Conservation (phyloP, 805 yeast species). For the Kluyveromyces starmeri region DNA sequence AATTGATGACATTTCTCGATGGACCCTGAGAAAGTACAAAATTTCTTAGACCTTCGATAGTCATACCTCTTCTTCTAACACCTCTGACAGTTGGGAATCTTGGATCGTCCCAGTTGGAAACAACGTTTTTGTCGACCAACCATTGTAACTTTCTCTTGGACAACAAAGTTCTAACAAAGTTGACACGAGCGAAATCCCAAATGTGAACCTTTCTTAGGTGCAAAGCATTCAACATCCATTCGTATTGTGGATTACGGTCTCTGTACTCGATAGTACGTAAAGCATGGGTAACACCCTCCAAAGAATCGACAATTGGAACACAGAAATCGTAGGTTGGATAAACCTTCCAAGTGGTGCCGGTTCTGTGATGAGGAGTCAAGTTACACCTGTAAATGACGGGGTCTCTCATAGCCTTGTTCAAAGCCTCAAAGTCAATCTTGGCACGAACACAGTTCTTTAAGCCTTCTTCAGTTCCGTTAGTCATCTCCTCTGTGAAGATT, state of each 20-base stretch:
- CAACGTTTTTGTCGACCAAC: constrained; percentile 91
- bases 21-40: constrained; percentile 96
- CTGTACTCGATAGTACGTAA: constrained; percentile 97
- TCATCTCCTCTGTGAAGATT: constrained; percentile 86
- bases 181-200: constrained; percentile 97
- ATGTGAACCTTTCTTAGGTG: constrained; percentile 84
- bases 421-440: constrained; percentile 83
- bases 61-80: constrained; percentile 99
- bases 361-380: constrained; percentile 95
- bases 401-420: constrained; percentile 93
- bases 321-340: constrained; percentile 99
- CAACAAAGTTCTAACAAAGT: constrained; percentile 89
- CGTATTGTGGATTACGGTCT: constrained; percentile 97
- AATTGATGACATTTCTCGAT: constrained; percentile 88
- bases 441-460: constrained; percentile 91
- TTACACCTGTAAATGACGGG: constrained; percentile 98
- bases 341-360: constrained; percentile 87
- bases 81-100: constrained; percentile 99
- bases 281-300: constrained; percentile 97
- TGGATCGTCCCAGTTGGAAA: constrained; percentile 96
- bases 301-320: constrained; percentile 90
- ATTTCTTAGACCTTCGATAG: constrained; percentile 93
- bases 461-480: constrained; percentile 88
- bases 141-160: constrained; percentile 98
- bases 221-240: constrained; percentile 84